phyloP scores from a whole-genome alignment of 1,139 yeast species.

The Pneumocystis oryctolagi region DNA sequence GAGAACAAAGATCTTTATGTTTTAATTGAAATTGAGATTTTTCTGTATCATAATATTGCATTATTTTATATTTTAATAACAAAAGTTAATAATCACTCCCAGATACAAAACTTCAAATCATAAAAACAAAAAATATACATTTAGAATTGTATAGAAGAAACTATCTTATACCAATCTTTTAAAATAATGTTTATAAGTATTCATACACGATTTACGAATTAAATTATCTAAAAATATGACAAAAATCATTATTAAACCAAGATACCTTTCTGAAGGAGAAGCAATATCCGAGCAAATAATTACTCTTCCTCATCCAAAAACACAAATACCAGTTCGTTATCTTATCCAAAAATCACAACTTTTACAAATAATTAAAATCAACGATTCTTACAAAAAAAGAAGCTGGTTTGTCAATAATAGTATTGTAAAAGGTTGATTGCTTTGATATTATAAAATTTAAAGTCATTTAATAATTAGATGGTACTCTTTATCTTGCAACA shows the following conservation, averaged over 20 bases:
- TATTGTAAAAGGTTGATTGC: background rate
- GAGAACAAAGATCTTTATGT: background rate
- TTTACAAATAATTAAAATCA: background rate
- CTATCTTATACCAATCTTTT: background rate
- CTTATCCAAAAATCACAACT: background rate
- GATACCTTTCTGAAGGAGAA: background rate
- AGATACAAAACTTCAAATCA: background rate
- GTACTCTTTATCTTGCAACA: background rate
- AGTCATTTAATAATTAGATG: background rate
- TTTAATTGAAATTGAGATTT: background rate
- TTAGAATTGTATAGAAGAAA: background rate
- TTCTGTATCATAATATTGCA: background rate
- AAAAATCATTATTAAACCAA: background rate
- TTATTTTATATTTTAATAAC: background rate
- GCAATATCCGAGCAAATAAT: background rate
- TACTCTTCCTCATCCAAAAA: background rate
- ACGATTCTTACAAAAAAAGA: background rate
- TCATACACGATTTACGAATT: background rate
- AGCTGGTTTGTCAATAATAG: background rate
- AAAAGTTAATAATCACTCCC: background rate
- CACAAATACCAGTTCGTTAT: background rate
- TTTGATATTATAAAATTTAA: background rate
- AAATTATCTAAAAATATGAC: background rate
- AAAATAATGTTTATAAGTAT: background rate
- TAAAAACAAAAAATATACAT: background rate